phyloP scores from a whole-genome alignment of 495 filamentous ascomycete species.

The Hypoxylon crocopeplum region DNA sequence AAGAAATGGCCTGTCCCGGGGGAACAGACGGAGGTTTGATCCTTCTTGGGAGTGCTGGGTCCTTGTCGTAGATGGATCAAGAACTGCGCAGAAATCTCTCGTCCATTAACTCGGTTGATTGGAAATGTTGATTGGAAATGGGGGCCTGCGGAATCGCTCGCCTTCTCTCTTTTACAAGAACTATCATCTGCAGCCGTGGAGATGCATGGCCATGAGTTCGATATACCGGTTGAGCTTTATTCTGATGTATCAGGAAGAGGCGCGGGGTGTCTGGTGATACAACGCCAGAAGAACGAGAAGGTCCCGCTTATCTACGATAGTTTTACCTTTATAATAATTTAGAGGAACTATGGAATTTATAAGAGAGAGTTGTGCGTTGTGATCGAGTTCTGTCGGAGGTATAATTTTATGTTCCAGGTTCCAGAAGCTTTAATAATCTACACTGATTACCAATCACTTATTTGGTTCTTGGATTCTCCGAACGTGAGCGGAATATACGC shows the following conservation, averaged over 20 bases:
- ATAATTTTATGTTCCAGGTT: background rate
- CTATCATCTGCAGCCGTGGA: background rate
- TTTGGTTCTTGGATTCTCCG: background rate
- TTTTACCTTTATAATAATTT: too few species aligned
- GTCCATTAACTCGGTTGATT: background rate
- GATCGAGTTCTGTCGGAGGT: background rate
- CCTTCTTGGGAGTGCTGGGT: background rate
- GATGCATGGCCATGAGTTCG: background rate
- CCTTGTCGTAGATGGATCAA: background rate
- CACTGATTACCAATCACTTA: background rate
- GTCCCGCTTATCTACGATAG: background rate
- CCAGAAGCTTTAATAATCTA: background rate
- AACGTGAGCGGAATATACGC: background rate
- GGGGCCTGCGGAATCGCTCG: background rate
- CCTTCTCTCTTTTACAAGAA: background rate
- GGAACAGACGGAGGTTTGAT: background rate
- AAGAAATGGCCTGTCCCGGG: background rate
- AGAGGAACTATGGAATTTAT: background rate
- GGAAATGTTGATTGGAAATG: background rate
- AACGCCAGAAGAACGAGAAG: background rate
- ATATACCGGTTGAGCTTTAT: background rate
- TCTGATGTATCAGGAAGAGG: background rate
- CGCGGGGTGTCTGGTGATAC: background rate
- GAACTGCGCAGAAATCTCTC: background rate
- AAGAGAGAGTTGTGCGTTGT: background rate